Conservation (phyloP, 306 rosid species). For the Malus orientalis region DNA sequence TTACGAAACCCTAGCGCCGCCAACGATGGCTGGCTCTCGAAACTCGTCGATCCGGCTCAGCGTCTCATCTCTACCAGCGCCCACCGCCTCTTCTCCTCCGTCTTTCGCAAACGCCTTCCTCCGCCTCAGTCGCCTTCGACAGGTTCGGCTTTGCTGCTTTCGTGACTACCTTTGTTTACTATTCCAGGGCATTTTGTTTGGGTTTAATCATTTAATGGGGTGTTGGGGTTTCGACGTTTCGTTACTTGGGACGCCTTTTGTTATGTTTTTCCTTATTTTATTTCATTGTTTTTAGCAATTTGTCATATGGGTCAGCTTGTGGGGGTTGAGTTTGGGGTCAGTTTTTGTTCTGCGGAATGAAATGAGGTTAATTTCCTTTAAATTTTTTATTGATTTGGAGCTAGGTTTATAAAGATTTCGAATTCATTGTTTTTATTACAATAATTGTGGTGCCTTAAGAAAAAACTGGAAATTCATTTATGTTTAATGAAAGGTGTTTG, state of each 20-base stretch:
- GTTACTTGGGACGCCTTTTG: neutral
- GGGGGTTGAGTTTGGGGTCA: neutral
- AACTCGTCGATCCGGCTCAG: constrained; percentile 90
- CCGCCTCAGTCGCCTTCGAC: constrained; percentile 40
- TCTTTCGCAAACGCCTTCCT: constrained; percentile 70
- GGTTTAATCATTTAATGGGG: neutral
- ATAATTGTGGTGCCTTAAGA: neutral
- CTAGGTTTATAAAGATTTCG: neutral
- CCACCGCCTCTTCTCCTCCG: constrained; percentile 58
- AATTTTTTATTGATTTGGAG: neutral
- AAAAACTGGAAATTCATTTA: neutral
- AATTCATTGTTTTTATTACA: neutral
- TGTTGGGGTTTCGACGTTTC: neutral
- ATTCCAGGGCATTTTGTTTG: neutral
- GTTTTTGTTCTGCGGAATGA: neutral
- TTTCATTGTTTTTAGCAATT: neutral
- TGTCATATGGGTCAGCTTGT: neutral
- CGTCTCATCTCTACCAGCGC: constrained; percentile 58
- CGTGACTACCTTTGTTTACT: neutral
- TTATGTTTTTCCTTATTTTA: neutral
- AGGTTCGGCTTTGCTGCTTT: neutral
- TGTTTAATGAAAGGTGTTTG: neutral
- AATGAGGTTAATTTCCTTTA: neutral
- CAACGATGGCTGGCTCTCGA: constrained; percentile 65
- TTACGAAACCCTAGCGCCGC: constrained; percentile 41